Evolutionary conservation across 1,139 yeast species (phyloP).

Genomic region (Meyerozyma carpophila): DNA sequence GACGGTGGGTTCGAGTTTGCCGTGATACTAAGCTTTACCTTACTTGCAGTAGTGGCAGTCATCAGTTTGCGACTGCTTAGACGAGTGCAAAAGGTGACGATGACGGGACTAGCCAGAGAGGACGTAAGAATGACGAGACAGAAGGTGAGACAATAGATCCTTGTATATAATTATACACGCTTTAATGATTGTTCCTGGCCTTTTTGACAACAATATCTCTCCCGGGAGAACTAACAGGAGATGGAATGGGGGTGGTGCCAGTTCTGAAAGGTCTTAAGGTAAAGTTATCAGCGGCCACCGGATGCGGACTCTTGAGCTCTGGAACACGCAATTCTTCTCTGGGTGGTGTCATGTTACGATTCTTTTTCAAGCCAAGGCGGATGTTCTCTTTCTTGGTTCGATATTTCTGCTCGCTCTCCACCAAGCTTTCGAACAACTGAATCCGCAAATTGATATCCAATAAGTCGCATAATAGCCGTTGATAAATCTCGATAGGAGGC

Average conservation of each 20-base stretch:
- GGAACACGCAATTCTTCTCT: constrained; percentile 14
- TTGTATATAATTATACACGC: background rate
- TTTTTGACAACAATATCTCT: background rate
- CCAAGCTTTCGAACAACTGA: constrained; percentile 21
- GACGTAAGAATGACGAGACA: constrained; percentile 1
- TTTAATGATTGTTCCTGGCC: background rate
- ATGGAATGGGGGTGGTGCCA: constrained; percentile 35
- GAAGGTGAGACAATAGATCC: background rate
- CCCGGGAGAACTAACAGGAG: constrained; percentile 35
- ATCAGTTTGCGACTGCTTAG: constrained; percentile 27
- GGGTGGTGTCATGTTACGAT: constrained; percentile 21
- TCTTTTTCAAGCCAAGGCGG: background rate
- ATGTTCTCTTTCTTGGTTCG: constrained; percentile 25
- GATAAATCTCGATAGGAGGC: constrained; percentile 32
- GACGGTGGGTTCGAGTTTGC: constrained; percentile 35
- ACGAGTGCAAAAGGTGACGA: constrained; percentile 35
- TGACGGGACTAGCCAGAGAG: constrained; percentile 23
- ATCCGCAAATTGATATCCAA: constrained; percentile 21
- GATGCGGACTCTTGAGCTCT: constrained; percentile 12
- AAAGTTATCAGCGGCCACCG: constrained; percentile 21
- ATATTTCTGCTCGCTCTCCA: constrained; percentile 26
- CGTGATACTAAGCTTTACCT: constrained; percentile 21
- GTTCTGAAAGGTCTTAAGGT: constrained; percentile 41
- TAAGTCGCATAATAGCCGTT: constrained; percentile 23
- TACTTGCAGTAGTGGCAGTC: constrained; percentile 20